Base-by-base conservation (phyloP, 1,284 basidiomycete species). In the Sutorius eximius region DNA sequence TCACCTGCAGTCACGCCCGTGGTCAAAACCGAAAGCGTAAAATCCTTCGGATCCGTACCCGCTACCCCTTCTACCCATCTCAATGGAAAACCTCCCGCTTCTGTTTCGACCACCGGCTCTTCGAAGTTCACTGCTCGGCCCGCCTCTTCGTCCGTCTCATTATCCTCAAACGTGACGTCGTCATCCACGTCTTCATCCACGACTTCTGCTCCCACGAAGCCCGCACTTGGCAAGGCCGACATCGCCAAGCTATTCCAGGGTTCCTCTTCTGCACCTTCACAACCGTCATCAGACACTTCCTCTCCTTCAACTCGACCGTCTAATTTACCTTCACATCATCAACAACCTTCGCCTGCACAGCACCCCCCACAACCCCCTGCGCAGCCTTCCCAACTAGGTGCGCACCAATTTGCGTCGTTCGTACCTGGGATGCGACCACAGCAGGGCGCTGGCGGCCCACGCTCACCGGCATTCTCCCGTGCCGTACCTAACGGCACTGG, bases 21-120 rank as follows among this genome's bases (percentile, higher is more conserved):
- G 49, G 77, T 84, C 62, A 87, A 84, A 75, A 74, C 81, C 55
- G 88, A 91, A 65, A 82, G 77, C 59, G 86, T 92, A 64, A 90
- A 86, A 71, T 82, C 87, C 38, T 93, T 93, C 71, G 90, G 91
- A 64, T 79, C 86, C 20, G 82, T 93, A 44, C 82, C 68, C 29
- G 64, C 62, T 51, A 58, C 64, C 20, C 73, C 76, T 7, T 58
- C 71, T 24, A 70, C 73, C 52, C 77, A 80, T 69, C 72, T 79
- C 51, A 86, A 86, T 71, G 84, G 84, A 58, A 86, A 85, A 71
- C 63, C 71, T 43, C 55, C 47, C 50, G 61, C 61, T 64, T 66
- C 61, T 18, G 45, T 64, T 53, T 58, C 60, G 49, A 55, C 65
- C 55, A 53, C 59, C 24, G 61, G 54, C 60, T 65, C 58, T 53